Evolutionary conservation across 2,329 filamentous ascomycete species (phyloP), one percentile per base, ranked within the genome.

Genomic region (Cordyceps militaris): DNA sequence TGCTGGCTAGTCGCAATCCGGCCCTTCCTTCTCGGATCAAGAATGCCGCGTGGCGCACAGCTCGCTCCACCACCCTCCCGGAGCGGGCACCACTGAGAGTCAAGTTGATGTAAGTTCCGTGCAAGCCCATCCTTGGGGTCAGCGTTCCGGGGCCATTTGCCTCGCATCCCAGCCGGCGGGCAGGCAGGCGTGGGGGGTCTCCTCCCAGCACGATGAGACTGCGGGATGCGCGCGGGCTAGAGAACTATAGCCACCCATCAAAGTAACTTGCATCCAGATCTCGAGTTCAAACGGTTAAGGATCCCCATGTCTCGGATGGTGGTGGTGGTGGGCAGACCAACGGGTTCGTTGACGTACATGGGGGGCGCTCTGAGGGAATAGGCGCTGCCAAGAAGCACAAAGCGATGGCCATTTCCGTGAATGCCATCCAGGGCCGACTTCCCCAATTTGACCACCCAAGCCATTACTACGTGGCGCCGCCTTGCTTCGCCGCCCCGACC

Each of bases 71-170:
- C 55, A 34, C 28, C 16, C 13, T 28, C 40, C 38, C 40, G 2
- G 26, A 42, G 54, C 54, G 54, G 54, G 53, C 46, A 56, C 54
- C 54, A 56, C 46, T 56, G 44, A 49, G 46, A 14, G n/a, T n/a
- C 43, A 14, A 49, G 44, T 36, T 14, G n/a, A n/a, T n/a, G n/a
- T n/a, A n/a, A n/a, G n/a, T n/a, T n/a, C n/a, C n/a, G n/a, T n/a
- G n/a, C n/a, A n/a, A n/a, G n/a, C n/a, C n/a, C n/a, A n/a, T n/a
- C n/a, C n/a, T n/a, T n/a, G n/a, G n/a, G n/a, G n/a, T n/a, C n/a
- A n/a, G n/a, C n/a, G n/a, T n/a, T n/a, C n/a, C n/a, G n/a, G n/a
- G n/a, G n/a, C n/a, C n/a, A n/a, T n/a, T n/a, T n/a, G n/a, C n/a
- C n/a, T n/a, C n/a, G n/a, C n/a, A n/a, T n/a, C n/a, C n/a, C n/a